Base-by-base conservation (phyloP, 1,284 basidiomycete species). In the Pterulicium gracile region DNA sequence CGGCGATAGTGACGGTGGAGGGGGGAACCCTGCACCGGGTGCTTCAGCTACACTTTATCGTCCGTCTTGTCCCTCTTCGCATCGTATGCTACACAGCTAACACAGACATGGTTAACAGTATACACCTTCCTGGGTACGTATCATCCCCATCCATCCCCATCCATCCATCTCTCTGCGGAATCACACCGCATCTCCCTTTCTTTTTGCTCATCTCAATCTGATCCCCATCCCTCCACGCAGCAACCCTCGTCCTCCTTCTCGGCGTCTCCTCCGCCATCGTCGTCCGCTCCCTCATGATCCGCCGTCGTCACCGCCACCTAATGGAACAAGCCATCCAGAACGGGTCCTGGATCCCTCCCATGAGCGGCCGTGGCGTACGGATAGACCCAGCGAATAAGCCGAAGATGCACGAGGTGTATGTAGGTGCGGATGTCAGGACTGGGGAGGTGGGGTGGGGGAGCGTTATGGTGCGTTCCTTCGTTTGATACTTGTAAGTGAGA, bases 221-320 rank as follows among this genome's bases (percentile, higher is more conserved):
- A n/a, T n/a, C n/a, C n/a, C n/a, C n/a, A 32, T 32, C 27, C 7
- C 27, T n/a, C 27, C n/a, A 7, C 27, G n/a, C 27, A 32, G 78
- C 79, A 2, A 82, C 79, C 1, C 70, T 82, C 36, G 67, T 81
- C 48, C 70, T 82, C 21, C 70, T 82, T n/a, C 68, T 82, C 21
- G 63, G 68, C 42, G 72, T 82, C n/a, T 79, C 77, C 7, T 71
- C 70, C 3, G 76, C 76, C 17, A 79, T 82, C 53, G 70, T 82
- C 52, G 51, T 72, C 45, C 76, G 79, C 23, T 79, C 78, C 10
- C 66, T 79, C 49, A 52, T 78, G 40, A 63, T 82, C 15, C 70
- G 80, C 2, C 60, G 77, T 13, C 69, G 79, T 2, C 75, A 78
- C 49, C 70, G 73, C 13, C 68, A 65, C 5, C 55, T 75, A 49